Evolutionary conservation across 352 stramenopile genomes (phyloP).

Genomic region (Albugo candida): DNA sequence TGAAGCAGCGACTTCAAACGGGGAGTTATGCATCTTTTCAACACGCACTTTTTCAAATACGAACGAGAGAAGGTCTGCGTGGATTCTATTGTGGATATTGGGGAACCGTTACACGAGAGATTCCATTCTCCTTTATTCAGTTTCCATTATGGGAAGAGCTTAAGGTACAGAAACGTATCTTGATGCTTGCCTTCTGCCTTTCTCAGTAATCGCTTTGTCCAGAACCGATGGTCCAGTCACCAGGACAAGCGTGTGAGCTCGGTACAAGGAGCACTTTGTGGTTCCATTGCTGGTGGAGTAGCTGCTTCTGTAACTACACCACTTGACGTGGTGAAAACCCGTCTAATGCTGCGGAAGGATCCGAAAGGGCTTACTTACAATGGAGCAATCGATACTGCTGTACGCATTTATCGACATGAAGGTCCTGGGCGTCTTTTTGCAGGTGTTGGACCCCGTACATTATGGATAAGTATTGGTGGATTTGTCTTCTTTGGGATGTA

Average conservation of each 20-base stretch:
- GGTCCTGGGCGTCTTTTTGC: conserved; percentile 82
- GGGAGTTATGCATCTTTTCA: conserved; percentile 64
- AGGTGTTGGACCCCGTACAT: conserved; percentile 88
- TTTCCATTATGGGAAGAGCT: conserved; percentile 97
- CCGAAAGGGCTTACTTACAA: conserved; percentile 83
- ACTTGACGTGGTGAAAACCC: conserved; percentile 97
- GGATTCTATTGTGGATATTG: conserved; percentile 95
- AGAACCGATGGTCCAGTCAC: conserved; percentile 63
- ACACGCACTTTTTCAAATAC: conserved; percentile 54
- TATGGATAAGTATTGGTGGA: conserved; percentile 98
- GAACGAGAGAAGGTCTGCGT: conserved; percentile 42
- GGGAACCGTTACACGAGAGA: conserved; percentile 96
- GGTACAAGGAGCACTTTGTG: conserved; percentile 87
- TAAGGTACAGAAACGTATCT: conserved; percentile 48
- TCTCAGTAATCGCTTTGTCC: not conserved
- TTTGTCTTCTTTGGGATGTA: conserved; percentile 99
- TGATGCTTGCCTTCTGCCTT: not conserved
- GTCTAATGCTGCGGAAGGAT: conserved; percentile 95
- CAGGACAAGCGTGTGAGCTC: conserved; percentile 68
- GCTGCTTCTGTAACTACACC: conserved; percentile 96
- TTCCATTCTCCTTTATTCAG: conserved; percentile 99
- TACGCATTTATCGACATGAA: conserved; percentile 83
- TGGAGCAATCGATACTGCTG: conserved; percentile 79
- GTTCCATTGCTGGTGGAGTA: conserved; percentile 87
- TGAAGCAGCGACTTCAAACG: conserved; percentile 99